These are phyloP conservation scores for Leccinum pachyderme DNA, from an alignment of 1,284 basidiomycete genomes.

Conservation along the genomic window DNA sequence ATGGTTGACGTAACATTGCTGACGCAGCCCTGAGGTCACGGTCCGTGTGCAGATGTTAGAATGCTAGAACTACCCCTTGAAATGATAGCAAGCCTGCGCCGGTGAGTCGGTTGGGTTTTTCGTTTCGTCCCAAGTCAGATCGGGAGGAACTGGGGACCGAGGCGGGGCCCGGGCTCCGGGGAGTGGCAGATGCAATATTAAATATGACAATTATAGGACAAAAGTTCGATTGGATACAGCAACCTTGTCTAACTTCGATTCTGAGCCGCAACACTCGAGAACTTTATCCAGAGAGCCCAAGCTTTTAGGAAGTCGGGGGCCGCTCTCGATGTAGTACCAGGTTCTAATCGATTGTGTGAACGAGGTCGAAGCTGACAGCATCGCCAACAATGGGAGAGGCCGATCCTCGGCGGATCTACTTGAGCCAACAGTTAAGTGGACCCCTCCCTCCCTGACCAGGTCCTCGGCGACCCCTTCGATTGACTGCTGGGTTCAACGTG, in stretches of 20 bases:
- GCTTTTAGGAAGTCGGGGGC: background rate
- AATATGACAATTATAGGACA: background rate
- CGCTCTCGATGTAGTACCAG: background rate
- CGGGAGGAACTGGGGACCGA: background rate
- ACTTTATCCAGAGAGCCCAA: background rate
- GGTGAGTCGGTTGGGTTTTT: background rate
- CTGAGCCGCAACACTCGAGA: background rate
- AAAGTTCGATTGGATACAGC: background rate
- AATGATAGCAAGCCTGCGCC: background rate
- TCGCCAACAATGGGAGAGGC: no score
- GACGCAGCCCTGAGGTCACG: background rate
- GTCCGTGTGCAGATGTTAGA: background rate
- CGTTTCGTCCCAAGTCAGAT: background rate
- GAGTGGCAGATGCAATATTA: background rate
- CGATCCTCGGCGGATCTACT: background rate
- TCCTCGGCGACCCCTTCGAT: background rate
- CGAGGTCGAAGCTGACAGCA: no score
- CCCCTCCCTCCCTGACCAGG: background rate
- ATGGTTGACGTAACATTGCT: background rate
- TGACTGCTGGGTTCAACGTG: background rate
- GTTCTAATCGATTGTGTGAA: background rate
- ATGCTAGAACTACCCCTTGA: background rate
- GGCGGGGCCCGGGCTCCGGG: background rate
- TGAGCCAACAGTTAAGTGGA: background rate
- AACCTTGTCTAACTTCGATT: background rate